Base-by-base conservation (phyloP, 1,139 yeast species). In the Debaryomyces sp. region DNA sequence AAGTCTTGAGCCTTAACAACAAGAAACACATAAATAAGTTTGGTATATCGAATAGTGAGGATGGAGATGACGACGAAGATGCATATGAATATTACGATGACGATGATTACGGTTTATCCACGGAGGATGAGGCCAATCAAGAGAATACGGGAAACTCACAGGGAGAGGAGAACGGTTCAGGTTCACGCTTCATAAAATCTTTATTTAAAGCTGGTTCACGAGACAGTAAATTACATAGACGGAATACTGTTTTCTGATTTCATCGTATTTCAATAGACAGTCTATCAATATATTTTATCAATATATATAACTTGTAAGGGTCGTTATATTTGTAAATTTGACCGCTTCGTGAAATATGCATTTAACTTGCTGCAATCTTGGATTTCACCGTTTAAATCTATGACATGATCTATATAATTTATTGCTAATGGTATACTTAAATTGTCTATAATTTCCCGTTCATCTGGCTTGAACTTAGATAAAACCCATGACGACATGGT, bases 401-500 rank as follows among this genome's bases (percentile, higher is more conserved):
- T 29, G 8, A 65, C 54, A 42, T 60, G 56, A 34, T 57, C 59
- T 6, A 64, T 35, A 45, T 61, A 64, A 23, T 56, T 56, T 23
- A 56, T 49, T n/a, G 54, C 50, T 32, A 56, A 49, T 3, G 64
- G 62, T 8, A 62, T 45, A 34, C 59, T 53, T 29, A 49, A 50
- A 1, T 44, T 30, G 22, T 60, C 59, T 17, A 67, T 33, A 10
- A 50, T 32, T 34, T 54, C 50, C 34, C 58, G 54, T 46, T 68
- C 71, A 0, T 54, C 51, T 4, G 39, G 50, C 23, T 51, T 61
- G 50, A 71, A 68, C 10, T 52, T 50, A 2, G 76, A 63, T 27
- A 75, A 61, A 10, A 75, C 79, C 80, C 80, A 75, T 12, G 61
- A 48, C 3, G 71, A 69, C 73, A 75, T 73, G 3, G 67, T 62